Evolutionary conservation across 202 grass and related monocot genomes (phyloP).

Genomic region (Brachypodium distachyon): DNA sequence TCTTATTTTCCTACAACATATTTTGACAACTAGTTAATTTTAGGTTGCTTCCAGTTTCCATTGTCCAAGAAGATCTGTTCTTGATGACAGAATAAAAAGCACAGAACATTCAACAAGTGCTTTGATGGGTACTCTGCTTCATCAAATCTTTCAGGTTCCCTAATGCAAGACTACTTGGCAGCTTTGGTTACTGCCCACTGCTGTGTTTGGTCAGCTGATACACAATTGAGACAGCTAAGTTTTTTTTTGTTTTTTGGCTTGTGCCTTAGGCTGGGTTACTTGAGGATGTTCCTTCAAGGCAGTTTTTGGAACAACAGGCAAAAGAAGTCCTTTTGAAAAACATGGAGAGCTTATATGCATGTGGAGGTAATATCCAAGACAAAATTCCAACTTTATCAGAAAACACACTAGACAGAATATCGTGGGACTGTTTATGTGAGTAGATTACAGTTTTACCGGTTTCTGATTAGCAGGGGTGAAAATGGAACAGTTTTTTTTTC

Average conservation of each 20-base stretch:
- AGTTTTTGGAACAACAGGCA: conserved; percentile 71
- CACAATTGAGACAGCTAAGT: not conserved
- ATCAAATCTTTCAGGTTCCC: conserved; percentile 97
- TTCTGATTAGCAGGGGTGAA: too few species aligned
- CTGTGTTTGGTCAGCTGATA: conserved; percentile 10
- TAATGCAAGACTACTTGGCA: not conserved
- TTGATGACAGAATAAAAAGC: conserved; percentile 86
- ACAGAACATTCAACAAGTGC: conserved; percentile 65
- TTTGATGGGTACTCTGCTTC: conserved; percentile 90
- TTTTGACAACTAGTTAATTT: conserved; percentile 25
- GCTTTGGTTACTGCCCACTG: conserved; percentile 2
- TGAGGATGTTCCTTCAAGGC: conserved; percentile 48
- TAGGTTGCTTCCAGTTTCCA: conserved; percentile 96
- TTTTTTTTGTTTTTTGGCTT: conserved; percentile 23
- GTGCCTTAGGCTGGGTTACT: conserved; percentile 65
- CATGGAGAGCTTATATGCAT: conserved; percentile 80
- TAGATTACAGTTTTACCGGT: not conserved
- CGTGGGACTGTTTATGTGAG: not conserved
- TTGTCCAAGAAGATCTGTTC: conserved; percentile 79
- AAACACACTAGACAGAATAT: not conserved
- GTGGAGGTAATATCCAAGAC: conserved; percentile 47
- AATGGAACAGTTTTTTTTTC: too few species aligned
- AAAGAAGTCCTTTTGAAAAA: conserved; percentile 74
- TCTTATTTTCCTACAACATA: not conserved
- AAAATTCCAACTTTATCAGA: not conserved